Evolutionary conservation across 2,329 filamentous ascomycete species (phyloP), one percentile per base, ranked within the genome.

Genomic region (Ophiostoma himal-ulmi): DNA sequence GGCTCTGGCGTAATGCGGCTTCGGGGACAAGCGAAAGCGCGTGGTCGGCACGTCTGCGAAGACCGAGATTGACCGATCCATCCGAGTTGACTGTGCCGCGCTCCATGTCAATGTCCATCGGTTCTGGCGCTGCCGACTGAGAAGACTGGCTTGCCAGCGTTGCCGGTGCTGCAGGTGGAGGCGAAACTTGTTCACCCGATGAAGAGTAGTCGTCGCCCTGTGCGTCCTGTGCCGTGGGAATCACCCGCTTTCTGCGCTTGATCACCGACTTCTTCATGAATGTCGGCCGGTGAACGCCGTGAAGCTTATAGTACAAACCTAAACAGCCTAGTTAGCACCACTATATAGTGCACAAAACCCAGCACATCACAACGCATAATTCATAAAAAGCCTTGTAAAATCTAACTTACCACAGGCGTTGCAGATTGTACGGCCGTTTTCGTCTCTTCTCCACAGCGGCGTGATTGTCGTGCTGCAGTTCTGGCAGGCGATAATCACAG

Each of bases 201-300:
- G 74, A 75, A 3, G 74, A 74, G 81, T 83, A 75, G 36, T 77
- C 77, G 69, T 82, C 80, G 26, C 79, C 78, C 69, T 81, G 80
- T 0, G 75, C 75, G 2, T 79, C 84, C 67, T 85, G 82, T 36
- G 87, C 82, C 22, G 91, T 93, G 22, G 94, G 94, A 62, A 98
- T 94, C 6, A 98, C 93, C 71, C 95, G 89, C 83, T 98, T 98
- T 72, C 95, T 86, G 73, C 95, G 88, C 80, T 99, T 98, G 79
- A 99, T 99, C 36, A 96, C 91, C 3, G 93, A 91, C 79, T 97
- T 98, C 80, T 98, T 99, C 95, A 99, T 98, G n/a, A 93, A 93
- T 5, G 95, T 92, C 0, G 95, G 95, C 60, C 95, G 87, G 79
- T 97, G 94, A 39, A 93, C 89, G 70, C 94, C 94, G 78, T 99